Percentiles rank a stretch among this genome's conserved stretches.
Conservation (phyloP, 495 filamentous ascomycete genomes). For the Aspergillus diversus region DNA sequence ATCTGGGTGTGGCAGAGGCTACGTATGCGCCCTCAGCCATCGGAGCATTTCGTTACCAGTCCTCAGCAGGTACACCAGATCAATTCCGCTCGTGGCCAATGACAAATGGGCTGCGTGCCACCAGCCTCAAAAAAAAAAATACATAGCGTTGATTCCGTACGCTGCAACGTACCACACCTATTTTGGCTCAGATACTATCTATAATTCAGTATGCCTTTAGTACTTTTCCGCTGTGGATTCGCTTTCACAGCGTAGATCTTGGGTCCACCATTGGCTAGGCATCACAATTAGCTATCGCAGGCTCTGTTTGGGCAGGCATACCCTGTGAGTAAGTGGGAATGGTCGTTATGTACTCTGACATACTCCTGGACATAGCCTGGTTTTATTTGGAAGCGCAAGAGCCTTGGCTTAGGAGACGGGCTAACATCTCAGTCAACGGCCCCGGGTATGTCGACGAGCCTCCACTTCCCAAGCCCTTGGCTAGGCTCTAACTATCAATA, state of each 20-base stretch:
- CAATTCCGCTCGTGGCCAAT: too few species aligned
- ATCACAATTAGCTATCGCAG: constrained; percentile 13
- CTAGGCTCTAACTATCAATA: constrained; percentile 10
- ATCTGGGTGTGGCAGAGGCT: too few species aligned
- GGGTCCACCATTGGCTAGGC: constrained; percentile 12
- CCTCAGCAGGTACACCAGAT: too few species aligned
- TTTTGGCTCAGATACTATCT: not conserved
- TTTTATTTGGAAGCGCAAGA: not conserved
- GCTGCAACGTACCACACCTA: not conserved
- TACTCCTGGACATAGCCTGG: too few species aligned
- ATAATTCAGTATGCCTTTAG: not conserved
- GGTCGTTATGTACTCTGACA: too few species aligned
- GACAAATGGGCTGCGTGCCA: too few species aligned
- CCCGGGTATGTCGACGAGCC: not conserved
- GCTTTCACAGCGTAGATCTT: constrained; percentile 10
- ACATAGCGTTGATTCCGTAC: not conserved
- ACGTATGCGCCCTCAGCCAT: too few species aligned
- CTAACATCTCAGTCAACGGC: not conserved
- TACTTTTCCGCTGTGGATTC: constrained; percentile 6
- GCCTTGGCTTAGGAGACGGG: not conserved
- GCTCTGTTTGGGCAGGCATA: not conserved
- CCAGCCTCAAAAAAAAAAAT: too few species aligned
- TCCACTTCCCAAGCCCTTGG: not conserved
- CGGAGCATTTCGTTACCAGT: too few species aligned
- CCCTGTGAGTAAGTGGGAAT: too few species aligned